Conservation (phyloP, 257 asterid genomes). For the Apocynum venetum region DNA sequence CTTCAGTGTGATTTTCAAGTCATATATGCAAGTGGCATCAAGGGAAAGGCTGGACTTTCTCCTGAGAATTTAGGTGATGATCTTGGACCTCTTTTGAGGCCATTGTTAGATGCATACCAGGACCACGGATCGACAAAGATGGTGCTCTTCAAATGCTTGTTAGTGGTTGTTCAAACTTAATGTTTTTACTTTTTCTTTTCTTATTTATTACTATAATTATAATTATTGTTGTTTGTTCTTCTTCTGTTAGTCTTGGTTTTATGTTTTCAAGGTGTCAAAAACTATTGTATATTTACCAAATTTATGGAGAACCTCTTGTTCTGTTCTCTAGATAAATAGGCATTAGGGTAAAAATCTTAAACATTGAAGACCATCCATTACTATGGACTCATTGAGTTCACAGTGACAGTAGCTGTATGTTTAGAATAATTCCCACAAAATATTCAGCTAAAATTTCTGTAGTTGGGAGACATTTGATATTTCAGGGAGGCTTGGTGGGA, state of each 20-base stretch:
- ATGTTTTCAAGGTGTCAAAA: not conserved
- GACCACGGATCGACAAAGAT: constrained; percentile 77
- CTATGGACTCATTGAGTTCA: not conserved
- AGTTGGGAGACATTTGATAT: not conserved
- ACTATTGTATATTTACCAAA: not conserved
- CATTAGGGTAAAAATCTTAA: not conserved
- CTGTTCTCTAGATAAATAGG: not conserved
- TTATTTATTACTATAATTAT: not conserved
- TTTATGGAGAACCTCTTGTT: not conserved
- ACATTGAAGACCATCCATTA: not conserved
- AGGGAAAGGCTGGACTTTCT: constrained; percentile 91
- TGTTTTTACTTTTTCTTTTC: constrained; percentile 4
- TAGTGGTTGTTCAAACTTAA: constrained; percentile 28
- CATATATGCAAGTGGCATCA: constrained; percentile 94
- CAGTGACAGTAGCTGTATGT: not conserved
- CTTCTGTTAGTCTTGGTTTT: not conserved
- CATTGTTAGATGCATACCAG: constrained; percentile 90
- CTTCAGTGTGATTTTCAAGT: constrained; percentile 98
- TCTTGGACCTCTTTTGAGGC: constrained; percentile 96
- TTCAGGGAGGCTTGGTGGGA: not conserved
- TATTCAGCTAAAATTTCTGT: not conserved
- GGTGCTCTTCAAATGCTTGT: constrained; percentile 99
- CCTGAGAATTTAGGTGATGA: constrained; percentile 82
- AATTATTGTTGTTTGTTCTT: not conserved
- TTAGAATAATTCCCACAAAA: not conserved